Evolutionary conservation across 345 rosid genomes (phyloP), one percentile per base, ranked within the genome.

Genomic region (thale cress (Arabidopsis thaliana)): DNA sequence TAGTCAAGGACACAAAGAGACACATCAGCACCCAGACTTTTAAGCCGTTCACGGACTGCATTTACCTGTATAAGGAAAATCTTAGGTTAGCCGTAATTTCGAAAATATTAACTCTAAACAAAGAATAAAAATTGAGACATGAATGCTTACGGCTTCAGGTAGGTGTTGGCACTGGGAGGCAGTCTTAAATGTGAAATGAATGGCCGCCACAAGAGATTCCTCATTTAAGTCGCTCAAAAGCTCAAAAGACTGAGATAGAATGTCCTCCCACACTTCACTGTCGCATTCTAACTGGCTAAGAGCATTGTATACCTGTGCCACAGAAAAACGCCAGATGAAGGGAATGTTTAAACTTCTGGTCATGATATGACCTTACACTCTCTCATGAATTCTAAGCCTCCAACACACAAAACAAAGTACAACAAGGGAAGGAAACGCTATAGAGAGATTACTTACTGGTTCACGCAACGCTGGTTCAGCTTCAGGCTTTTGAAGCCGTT

Each of bases 101-200:
- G 55, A 71, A 44, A 71, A 59, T 59, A 57, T 64, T 20, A 32
- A 44, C 45, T 20, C 25, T 32, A 37, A 52, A 36, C 59, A 37
- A 44, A 59, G 16, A 65, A 28, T 22, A 59, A 59, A 16, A 55
- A 7, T 28, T 36, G 59, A 74, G 57, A 77, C 60, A 73, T 46
- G 7, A 66, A 69, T 60, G 73, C 87, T 62, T 88, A 96, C 99
- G 22, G 98, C 99, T 81, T 93, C 87, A 62, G 93, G 92, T 79
- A 96, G 90, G 77, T 86, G 89, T 76, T 89, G 92, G 83, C 97
- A 88, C 75, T 87, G 93, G 25, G 90, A 89, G 69, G 97, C 98
- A 78, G 96, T 89, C 79, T 88, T 96, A 79, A 91, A 85, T 72
- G 87, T 79, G 67, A 96, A 96, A 82, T 88, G 97, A 58, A 96